These are phyloP conservation scores for Penicillium italicum DNA, from an alignment of 2,329 filamentous ascomycete species.

Conservation along the genomic window DNA sequence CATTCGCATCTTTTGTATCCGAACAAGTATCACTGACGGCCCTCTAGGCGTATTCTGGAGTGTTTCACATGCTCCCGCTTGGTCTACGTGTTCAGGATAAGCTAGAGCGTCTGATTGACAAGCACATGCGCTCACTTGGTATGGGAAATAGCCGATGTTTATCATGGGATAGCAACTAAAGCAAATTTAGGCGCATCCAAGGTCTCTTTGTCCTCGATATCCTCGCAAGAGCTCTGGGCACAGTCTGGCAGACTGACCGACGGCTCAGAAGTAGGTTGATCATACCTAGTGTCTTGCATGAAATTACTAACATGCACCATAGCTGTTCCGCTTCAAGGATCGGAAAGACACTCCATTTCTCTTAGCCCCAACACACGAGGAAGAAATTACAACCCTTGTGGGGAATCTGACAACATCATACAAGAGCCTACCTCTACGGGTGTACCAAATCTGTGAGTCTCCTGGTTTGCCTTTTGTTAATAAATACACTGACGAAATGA, in stretches of 20 bases:
- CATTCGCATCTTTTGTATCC: constrained; percentile 2
- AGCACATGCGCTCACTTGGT: constrained; percentile 78
- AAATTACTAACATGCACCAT: constrained; percentile 21
- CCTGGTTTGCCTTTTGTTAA: rapidly evolving
- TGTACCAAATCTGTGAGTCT: constrained; percentile 80
- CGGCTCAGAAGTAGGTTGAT: constrained; percentile 63
- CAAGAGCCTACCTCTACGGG: constrained; percentile 75
- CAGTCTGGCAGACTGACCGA: constrained; percentile 75
- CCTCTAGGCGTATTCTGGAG: constrained; percentile 71
- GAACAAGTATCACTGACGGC: not conserved
- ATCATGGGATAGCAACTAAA: not conserved
- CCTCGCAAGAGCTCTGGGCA: constrained; percentile 78
- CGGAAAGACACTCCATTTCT: constrained; percentile 71
- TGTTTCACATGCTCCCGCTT: constrained; percentile 88
- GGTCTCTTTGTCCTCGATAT: constrained; percentile 39
- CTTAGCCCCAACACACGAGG: constrained; percentile 89
- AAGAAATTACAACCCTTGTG: constrained; percentile 86
- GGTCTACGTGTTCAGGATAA: constrained; percentile 86
- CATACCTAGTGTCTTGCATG: not conserved
- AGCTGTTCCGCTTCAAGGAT: constrained; percentile 79
- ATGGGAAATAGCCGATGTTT: constrained; percentile 9
- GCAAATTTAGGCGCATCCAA: constrained; percentile 20
- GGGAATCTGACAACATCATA: constrained; percentile 72
- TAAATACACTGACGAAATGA: not conserved
- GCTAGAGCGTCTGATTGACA: constrained; percentile 78